These are phyloP conservation scores for Pseudogymnoascus sp. DNA, from an alignment of 2,329 filamentous ascomycete species.

Conservation along the genomic window DNA sequence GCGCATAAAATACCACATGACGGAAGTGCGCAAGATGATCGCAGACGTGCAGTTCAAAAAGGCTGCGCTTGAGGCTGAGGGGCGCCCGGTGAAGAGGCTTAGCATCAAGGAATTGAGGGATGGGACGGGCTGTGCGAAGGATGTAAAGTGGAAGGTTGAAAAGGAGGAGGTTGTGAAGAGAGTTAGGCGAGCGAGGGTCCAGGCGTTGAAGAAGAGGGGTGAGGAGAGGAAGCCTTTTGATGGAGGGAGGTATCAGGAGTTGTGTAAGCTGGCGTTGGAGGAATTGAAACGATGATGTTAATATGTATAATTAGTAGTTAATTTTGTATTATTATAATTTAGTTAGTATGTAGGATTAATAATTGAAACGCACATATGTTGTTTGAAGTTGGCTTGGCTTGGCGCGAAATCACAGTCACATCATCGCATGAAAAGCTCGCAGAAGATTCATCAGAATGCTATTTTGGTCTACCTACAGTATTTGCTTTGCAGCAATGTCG, in stretches of 20 bases:
- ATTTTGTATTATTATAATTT: not conserved
- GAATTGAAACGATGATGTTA: not conserved
- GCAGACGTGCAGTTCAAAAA: not conserved
- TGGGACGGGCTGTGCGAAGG: not conserved
- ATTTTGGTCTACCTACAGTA: conserved; percentile 9
- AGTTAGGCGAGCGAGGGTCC: not conserved
- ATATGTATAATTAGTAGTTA: not conserved
- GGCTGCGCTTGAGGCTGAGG: not conserved
- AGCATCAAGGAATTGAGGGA: not conserved
- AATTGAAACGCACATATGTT: not conserved
- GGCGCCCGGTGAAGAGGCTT: not conserved
- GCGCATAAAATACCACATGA: not conserved
- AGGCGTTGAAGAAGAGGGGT: not conserved
- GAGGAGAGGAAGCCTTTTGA: not conserved
- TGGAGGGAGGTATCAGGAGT: not conserved
- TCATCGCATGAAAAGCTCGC: not conserved
- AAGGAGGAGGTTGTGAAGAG: not conserved
- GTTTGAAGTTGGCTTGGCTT: not conserved
- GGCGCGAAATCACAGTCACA: not conserved
- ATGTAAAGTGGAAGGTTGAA: not conserved
- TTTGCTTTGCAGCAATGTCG: conserved; percentile 3
- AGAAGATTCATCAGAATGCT: conserved; percentile 8
- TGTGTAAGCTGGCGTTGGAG: conserved; percentile 3
- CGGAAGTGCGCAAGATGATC: not conserved
- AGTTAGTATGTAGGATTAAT: not conserved